Evolutionary conservation across 768 basidiomycete genomes (phyloP).

Genomic region (Podaxis sp.): DNA sequence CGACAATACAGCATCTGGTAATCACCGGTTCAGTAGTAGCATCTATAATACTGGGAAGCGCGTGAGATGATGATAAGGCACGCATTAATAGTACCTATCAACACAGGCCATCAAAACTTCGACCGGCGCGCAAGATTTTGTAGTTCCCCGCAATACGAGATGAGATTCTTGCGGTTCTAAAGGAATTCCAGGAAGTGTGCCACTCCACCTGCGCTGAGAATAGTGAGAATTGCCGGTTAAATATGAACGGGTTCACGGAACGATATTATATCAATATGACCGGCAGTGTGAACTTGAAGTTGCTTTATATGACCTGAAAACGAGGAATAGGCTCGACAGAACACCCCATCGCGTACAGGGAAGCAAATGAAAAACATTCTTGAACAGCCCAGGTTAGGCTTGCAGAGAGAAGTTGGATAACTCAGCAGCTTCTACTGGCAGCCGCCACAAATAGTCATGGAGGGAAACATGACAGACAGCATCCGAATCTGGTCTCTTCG

Average conservation of each 20-base stretch:
- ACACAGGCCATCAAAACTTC: not conserved
- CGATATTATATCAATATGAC: not conserved
- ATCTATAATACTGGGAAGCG: not conserved
- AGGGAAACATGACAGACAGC: not conserved
- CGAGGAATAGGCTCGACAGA: not conserved
- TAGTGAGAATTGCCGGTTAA: not conserved
- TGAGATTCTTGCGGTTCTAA: not conserved
- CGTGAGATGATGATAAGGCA: slow-evolving; percentile 11
- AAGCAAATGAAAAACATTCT: not conserved
- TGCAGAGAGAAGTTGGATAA: not conserved
- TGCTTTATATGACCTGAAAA: not conserved
- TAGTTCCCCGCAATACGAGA: not conserved
- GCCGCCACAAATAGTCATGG: not conserved
- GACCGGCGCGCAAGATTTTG: not conserved
- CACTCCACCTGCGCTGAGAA: not conserved
- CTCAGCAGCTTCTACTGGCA: not conserved
- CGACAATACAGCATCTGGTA: slow-evolving; percentile 10
- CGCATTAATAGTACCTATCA: not conserved
- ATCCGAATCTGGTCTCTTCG: not conserved
- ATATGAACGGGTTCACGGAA: not conserved
- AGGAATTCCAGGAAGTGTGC: not conserved
- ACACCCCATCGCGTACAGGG: not conserved
- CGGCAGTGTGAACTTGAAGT: not conserved
- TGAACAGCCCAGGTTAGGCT: not conserved
- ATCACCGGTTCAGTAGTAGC: not conserved